Evolutionary conservation across 2,329 filamentous ascomycete species (phyloP).

Genomic region (Gnomoniopsis sp.): DNA sequence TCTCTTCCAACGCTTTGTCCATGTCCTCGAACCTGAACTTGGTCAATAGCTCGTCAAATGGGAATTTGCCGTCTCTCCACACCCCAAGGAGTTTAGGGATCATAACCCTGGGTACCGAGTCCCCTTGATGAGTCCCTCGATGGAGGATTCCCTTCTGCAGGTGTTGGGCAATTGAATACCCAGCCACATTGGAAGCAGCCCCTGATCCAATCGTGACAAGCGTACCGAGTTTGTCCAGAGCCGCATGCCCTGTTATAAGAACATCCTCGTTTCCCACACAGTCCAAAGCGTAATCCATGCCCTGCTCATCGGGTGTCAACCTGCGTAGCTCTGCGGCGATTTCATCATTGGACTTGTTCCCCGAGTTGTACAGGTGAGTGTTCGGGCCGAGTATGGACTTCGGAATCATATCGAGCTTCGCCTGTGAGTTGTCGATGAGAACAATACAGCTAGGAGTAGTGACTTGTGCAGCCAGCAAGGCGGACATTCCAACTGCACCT

Average conservation of each 20-base stretch:
- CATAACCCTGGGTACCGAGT: conserved; percentile 5
- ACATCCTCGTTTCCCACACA: conserved; percentile 9
- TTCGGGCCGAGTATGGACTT: background rate
- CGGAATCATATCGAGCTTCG: conserved; percentile 12
- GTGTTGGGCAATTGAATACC: background rate
- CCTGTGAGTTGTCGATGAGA: conserved; percentile 7
- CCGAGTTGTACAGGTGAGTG: background rate
- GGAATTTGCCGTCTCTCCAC: conserved; percentile 7
- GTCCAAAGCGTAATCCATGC: conserved; percentile 10
- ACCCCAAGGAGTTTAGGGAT: conserved; percentile 10
- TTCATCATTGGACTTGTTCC: background rate
- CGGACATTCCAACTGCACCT: conserved; percentile 12
- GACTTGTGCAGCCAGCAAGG: conserved; percentile 8
- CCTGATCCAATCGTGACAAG: conserved; percentile 6
- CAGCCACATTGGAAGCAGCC: background rate
- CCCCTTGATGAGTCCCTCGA: conserved; percentile 14
- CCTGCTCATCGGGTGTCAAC: background rate
- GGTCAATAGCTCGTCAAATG: background rate
- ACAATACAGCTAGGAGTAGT: conserved; percentile 1
- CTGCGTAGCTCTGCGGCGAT: conserved; percentile 1
- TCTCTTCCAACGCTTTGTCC: background rate
- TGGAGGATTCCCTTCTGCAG: conserved; percentile 3
- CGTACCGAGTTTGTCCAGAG: conserved; percentile 2
- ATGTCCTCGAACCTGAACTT: background rate
- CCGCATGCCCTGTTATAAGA: conserved; percentile 1